phyloP scores from a whole-genome alignment of 441 rosid genomes.

The Sinapis alba region DNA sequence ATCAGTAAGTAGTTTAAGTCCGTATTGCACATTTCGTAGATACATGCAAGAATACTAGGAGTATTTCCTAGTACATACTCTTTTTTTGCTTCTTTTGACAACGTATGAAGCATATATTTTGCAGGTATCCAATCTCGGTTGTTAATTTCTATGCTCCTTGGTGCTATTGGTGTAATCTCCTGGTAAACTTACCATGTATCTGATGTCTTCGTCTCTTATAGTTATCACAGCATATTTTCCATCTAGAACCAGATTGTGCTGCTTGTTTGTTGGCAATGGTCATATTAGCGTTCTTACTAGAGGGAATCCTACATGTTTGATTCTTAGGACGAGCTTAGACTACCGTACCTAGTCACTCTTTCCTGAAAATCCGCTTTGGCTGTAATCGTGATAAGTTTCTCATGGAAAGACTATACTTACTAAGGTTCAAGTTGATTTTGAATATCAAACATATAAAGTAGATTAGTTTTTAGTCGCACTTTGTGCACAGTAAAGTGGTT shows the following conservation, averaged over 20 bases:
- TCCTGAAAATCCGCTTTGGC: slow-evolving; percentile 16
- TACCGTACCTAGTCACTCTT: slow-evolving; percentile 14
- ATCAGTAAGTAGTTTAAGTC: slow-evolving; percentile 62
- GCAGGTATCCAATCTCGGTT: slow-evolving; percentile 84
- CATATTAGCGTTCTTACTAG: slow-evolving; percentile 13
- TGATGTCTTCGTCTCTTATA: slow-evolving; percentile 1
- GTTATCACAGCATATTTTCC: slow-evolving; percentile 13
- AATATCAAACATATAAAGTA: slow-evolving; percentile 6
- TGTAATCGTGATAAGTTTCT: not conserved
- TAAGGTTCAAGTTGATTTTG: slow-evolving; percentile 8
- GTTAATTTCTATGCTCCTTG: slow-evolving; percentile 98
- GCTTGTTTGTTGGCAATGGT: slow-evolving; percentile 9
- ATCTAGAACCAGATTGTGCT: slow-evolving; percentile 9
- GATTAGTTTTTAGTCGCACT: slow-evolving; percentile 12
- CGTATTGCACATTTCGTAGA: not conserved
- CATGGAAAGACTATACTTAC: slow-evolving; percentile 11
- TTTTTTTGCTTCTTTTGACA: slow-evolving; percentile 20
- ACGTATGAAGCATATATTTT: slow-evolving; percentile 28
- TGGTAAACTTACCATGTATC: slow-evolving; percentile 56
- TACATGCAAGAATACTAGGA: slow-evolving; percentile 6
- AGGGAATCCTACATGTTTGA: slow-evolving; percentile 16
- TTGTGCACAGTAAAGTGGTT: slow-evolving; percentile 4
- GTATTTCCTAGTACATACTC: not conserved
- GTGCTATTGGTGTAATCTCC: slow-evolving; percentile 96
- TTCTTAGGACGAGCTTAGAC: slow-evolving; percentile 1